Conservation (phyloP, 1,139 yeast genomes). For the Blastobotrys petasosporus region DNA sequence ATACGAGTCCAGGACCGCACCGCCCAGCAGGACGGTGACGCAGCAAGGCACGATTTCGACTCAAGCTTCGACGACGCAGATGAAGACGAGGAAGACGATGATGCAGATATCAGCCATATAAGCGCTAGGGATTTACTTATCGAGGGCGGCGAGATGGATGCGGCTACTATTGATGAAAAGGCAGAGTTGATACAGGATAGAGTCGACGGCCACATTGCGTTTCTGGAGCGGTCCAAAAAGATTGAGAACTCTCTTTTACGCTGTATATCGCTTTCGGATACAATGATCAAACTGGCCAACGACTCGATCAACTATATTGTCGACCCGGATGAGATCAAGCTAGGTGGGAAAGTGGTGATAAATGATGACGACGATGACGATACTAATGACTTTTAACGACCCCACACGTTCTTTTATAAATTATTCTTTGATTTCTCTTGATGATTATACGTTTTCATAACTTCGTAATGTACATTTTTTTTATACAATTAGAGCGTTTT, state of each 20-base stretch:
- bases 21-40: conserved; percentile 10
- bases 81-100: conserved; percentile 8
- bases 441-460: neutral
- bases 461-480: neutral
- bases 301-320: conserved; percentile 21
- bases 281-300: conserved; percentile 21
- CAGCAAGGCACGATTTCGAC: neutral
- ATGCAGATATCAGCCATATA: neutral
- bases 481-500: too few species aligned
- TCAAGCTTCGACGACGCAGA: conserved; percentile 12
- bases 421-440: neutral
- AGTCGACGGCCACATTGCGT: conserved; percentile 22
- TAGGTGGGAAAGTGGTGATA: conserved; percentile 16
- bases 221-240: conserved; percentile 22
- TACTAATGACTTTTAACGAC: too few species aligned
- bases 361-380: conserved; percentile 6
- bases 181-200: conserved; percentile 19
- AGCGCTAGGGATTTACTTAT: conserved; percentile 7
- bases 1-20: conserved; percentile 14
- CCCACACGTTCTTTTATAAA: neutral
- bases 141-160: conserved; percentile 3
- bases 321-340: conserved; percentile 19
- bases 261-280: conserved; percentile 22
- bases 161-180: conserved; percentile 14
- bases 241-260: conserved; percentile 19